Evolutionary conservation across 805 yeast genomes (phyloP), one percentile per base, ranked within the genome.

Genomic region (Torulaspora maleeae): DNA sequence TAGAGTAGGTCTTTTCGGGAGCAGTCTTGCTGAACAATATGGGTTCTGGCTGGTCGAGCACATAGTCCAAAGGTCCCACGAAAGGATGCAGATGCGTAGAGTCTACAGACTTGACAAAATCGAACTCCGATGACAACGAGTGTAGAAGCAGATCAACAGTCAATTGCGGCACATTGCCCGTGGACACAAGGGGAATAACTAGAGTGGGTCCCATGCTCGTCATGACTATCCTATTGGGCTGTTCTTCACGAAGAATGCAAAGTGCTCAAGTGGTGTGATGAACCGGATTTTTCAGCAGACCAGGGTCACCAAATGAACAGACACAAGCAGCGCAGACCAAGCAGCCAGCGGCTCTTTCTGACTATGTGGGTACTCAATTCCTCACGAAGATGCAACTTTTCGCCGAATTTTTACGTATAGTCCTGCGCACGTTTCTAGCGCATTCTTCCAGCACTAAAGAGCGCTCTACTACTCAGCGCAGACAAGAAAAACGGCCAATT

Each of bases 81-180:
- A 91, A 87, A 2, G 98, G 96, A 58, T 84, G 86, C 7, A 89
- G 64, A 51, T 71, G 77, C 2, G 69, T 62, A 41, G 80, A 81
- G 55, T 84, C 83, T 24, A 90, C 64, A 12, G 76, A 58, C 9
- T 76, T 79, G 3, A 82, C 71, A 30, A 75, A 76, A 45, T 64
- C 50, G 47, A 82, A 76, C 4, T 70, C 72, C 19, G 76, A 66
- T n/a, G 82, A 78, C 32, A 48, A 33, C 5, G 68, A 62, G 55
- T 83, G 83, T 8, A 89, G 70, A 20, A 91, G 66, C 25, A 90
- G 69, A 63, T 90, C 98, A 5, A 77, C 64, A 0, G 90, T 67
- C 39, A 91, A 68, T 62, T 93, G 99, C 0, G 98, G 95, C 3
- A 89, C 83, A 57, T 91, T 93, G 6, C 95, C 98, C 5, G 86